These are phyloP conservation scores for Sabuloglossum arenarium DNA, from an alignment of 495 filamentous ascomycete genomes.

Conservation along the genomic window DNA sequence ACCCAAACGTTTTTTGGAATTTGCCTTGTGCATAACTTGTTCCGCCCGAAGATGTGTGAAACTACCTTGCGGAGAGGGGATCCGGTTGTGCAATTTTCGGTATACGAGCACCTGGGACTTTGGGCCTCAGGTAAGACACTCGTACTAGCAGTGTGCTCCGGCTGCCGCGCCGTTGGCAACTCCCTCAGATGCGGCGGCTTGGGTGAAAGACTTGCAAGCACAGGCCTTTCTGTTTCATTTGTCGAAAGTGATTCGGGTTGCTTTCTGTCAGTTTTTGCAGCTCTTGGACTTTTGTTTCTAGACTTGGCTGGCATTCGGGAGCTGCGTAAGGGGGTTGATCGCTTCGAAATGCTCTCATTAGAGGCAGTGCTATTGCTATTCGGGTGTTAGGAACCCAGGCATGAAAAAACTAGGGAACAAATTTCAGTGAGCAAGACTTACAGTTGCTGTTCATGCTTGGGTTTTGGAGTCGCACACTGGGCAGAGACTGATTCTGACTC, in stretches of 20 bases:
- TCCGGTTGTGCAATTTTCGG: constrained; percentile 24
- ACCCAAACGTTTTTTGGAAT: constrained; percentile 49
- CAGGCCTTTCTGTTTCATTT: neutral
- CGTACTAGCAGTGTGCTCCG: neutral
- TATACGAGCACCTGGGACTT: constrained; percentile 4
- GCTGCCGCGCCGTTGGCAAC: neutral
- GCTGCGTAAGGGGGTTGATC: neutral
- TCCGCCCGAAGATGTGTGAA: constrained; percentile 74
- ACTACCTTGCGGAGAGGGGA: constrained; percentile 46
- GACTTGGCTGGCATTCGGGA: neutral
- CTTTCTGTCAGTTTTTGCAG: neutral
- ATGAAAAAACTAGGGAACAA: neutral
- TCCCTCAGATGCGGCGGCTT: neutral
- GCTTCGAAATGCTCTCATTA: neutral
- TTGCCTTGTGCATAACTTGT: constrained; percentile 50
- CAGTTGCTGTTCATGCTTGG: neutral
- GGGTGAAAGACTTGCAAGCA: neutral
- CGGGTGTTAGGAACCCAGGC: neutral
- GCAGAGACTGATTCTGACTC: neutral
- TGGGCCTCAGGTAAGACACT: neutral
- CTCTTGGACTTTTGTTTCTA: neutral
- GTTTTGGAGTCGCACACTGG: neutral
- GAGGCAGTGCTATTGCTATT: neutral
- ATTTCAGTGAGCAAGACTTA: neutral
- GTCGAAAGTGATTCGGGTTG: neutral